Evolutionary conservation across 2,329 filamentous ascomycete species (phyloP).

Genomic region (Huntiella moniliformis): DNA sequence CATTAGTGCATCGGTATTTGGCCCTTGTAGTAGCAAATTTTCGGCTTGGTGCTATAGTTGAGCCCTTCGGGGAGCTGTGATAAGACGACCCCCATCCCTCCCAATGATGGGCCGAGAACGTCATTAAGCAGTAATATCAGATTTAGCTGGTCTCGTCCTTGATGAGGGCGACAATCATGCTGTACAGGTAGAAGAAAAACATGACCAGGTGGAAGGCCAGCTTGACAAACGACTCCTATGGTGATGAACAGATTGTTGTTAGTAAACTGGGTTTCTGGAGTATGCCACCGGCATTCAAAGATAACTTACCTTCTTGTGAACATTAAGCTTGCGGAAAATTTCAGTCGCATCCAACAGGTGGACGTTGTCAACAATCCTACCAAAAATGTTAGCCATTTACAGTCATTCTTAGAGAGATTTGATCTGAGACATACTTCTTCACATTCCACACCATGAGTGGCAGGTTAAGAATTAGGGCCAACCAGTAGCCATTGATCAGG

Average conservation of each 20-base stretch:
- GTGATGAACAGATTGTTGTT: background rate
- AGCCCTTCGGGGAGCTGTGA: too few species aligned
- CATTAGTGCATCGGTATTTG: too few species aligned
- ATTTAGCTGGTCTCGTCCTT: slow-evolving; percentile 74
- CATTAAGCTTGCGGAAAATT: slow-evolving; percentile 97
- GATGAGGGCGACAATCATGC: slow-evolving; percentile 95
- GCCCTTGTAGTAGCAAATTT: too few species aligned
- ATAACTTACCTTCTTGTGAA: slow-evolving; percentile 76
- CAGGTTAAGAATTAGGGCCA: slow-evolving; percentile 78
- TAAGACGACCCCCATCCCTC: too few species aligned
- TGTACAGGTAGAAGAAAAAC: slow-evolving; percentile 99
- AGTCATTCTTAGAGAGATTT: background rate
- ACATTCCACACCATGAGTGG: slow-evolving; percentile 83
- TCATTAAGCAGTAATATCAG: too few species aligned
- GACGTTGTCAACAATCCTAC: slow-evolving; percentile 87
- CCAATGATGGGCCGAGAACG: too few species aligned
- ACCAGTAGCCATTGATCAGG: slow-evolving; percentile 97
- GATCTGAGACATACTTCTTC: slow-evolving; percentile 65
- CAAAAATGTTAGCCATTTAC: slow-evolving; percentile 13
- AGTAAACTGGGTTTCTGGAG: background rate
- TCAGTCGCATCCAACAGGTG: slow-evolving; percentile 94
- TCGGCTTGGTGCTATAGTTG: too few species aligned
- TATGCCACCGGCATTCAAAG: background rate
- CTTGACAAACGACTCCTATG: slow-evolving; percentile 93
- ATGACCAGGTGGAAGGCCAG: slow-evolving; percentile 96